Evolutionary conservation across 345 rosid species (phyloP).

Genomic region (Sonneratia alba): DNA sequence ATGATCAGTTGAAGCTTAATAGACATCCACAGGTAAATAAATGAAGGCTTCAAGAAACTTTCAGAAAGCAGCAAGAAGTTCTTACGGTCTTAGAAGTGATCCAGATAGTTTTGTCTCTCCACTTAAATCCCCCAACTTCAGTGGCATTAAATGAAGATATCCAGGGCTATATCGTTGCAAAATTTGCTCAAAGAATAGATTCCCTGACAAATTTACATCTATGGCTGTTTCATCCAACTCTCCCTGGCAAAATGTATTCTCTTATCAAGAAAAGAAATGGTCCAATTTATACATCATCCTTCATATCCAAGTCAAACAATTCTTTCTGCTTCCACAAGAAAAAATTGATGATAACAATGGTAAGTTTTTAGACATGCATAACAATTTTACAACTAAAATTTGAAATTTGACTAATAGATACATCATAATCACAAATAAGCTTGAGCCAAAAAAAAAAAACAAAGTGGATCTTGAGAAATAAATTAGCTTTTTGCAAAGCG

Average conservation of each 20-base stretch:
- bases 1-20: neutral
- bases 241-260: slow-evolving; percentile 36
- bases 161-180: slow-evolving; percentile 66
- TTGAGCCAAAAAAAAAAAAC: neutral
- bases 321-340: neutral
- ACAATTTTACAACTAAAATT: neutral
- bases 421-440: neutral
- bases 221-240: slow-evolving; percentile 88
- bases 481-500: neutral
- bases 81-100: slow-evolving; percentile 88
- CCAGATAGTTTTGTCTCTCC: slow-evolving; percentile 98
- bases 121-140: slow-evolving; percentile 75
- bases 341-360: neutral
- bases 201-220: slow-evolving; percentile 91
- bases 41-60: neutral
- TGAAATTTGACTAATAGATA: neutral
- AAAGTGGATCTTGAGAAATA: neutral
- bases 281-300: neutral
- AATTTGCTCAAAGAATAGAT: slow-evolving; percentile 62
- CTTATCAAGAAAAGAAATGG: neutral
- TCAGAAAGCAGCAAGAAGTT: slow-evolving; percentile 16
- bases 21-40: neutral
- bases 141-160: slow-evolving; percentile 49
- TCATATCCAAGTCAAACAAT: neutral
- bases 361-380: neutral